Evolutionary conservation across 2,329 filamentous ascomycete genomes (phyloP), one percentile per base, ranked within the genome.

Genomic region (Amauroascus verrucosus): DNA sequence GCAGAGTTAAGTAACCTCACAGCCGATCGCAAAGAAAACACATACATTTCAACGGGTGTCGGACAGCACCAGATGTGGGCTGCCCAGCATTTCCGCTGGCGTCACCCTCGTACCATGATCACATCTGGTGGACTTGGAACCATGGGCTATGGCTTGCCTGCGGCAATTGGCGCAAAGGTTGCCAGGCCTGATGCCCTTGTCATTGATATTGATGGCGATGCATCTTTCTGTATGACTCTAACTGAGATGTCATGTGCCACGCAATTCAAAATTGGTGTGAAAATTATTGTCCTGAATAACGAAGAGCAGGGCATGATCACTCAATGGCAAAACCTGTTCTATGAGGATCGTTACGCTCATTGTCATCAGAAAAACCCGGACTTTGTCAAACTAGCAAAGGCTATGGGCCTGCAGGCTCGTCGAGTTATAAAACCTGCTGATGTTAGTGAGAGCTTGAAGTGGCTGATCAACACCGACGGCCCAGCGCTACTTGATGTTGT

Each of bases 41-140:
- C 88, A 24, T 83, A 95, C 67, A 95, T 98, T 67, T 75, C 89
- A 1, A 97, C 91, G 1, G 93, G 91, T 71, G 93, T 97, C 9
- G 93, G 93, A 38, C 93, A 97, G 72, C 91, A 97, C 75, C 91
- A 98, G 72, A 97, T 97, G 93, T 97, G 91, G 93, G 80, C 87
- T 22, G 93, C 90, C 3, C 91, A 97, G 75, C 90, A 95, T 76
- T 97, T 89, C 82, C 82, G 89, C 63, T 97, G 93, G 91, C 81
- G 88, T 59, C 75, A 89, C 64, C 91, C 93, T 30, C 84, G 93
- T 61, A 86, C 86, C 58, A 94, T 97, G 85, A 86, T 98, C 73
- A 96, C 91, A 30, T 96, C 90, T 0, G 93, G 93, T 69, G 93
- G 93, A 67, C 82, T 97, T 16, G 89, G 90, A 57, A 94, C 88